phyloP scores from a whole-genome alignment of 306 rosid genomes.

The Canavalia ensiformis region DNA sequence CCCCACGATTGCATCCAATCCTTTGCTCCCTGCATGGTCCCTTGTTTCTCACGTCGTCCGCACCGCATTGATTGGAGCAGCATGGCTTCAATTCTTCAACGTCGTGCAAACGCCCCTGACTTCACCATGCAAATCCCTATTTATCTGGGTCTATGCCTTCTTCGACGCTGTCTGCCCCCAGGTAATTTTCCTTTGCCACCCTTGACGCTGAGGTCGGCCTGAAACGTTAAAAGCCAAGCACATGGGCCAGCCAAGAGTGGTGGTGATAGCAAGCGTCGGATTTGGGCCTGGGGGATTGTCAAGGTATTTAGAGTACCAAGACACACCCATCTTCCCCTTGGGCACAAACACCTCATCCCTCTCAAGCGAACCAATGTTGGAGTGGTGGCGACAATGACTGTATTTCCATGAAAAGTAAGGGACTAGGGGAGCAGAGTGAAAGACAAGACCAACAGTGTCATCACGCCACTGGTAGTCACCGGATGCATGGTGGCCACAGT shows the following conservation, averaged over 20 bases:
- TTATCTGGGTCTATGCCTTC: too few relatives aligned
- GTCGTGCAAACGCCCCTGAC: too few relatives aligned
- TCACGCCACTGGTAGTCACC: conserved; percentile 94
- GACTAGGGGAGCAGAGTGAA: conserved; percentile 89
- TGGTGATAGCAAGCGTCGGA: conserved; percentile 61
- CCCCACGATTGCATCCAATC: too few relatives aligned
- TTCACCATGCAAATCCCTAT: too few relatives aligned
- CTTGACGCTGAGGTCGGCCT: conserved; percentile 85
- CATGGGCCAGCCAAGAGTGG: conserved; percentile 93
- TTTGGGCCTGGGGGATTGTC: conserved; percentile 88
- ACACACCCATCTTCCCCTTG: conserved; percentile 57
- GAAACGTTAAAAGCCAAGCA: conserved; percentile 85
- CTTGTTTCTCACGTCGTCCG: too few relatives aligned
- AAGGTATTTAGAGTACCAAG: conserved; percentile 78
- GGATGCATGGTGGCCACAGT: conserved; percentile 98
- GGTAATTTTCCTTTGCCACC: too few relatives aligned
- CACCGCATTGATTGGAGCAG: too few relatives aligned
- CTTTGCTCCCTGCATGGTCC: too few relatives aligned
- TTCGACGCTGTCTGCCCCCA: too few relatives aligned
- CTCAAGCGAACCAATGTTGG: conserved; percentile 89
- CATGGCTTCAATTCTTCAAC: too few relatives aligned
- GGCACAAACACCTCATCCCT: conserved; percentile 97
- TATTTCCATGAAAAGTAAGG: conserved; percentile 98
- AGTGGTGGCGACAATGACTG: conserved; percentile 98
- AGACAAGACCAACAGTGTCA: conserved; percentile 86